These are phyloP conservation scores for Friedmanniomyces simplex DNA, from an alignment of 495 filamentous ascomycete species.

Conservation along the genomic window DNA sequence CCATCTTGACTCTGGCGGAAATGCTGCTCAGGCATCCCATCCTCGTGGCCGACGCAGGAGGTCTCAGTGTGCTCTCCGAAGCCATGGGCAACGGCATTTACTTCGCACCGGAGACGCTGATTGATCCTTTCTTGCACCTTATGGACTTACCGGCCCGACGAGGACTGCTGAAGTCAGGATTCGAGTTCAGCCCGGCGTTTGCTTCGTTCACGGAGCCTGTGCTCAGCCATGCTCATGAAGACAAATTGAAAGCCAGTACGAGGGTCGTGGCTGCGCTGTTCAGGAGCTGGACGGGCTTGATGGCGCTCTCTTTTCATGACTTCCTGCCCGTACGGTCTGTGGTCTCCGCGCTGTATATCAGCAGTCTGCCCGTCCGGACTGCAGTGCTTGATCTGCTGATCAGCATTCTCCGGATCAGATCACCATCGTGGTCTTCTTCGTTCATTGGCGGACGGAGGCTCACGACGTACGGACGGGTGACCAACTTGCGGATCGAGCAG, in stretches of 20 bases:
- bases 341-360: slow-evolving; percentile 65
- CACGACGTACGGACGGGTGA: slow-evolving; percentile 84
- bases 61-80: slow-evolving; percentile 70
- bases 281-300: slow-evolving; percentile 85
- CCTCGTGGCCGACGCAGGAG: slow-evolving; percentile 67
- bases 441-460: slow-evolving; percentile 86
- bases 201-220: slow-evolving; percentile 82
- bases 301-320: slow-evolving; percentile 74
- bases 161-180: slow-evolving; percentile 68
- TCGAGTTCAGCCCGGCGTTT: slow-evolving; percentile 40
- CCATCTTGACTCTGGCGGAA: slow-evolving; percentile 83
- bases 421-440: slow-evolving; percentile 90
- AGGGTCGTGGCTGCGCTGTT: slow-evolving; percentile 79
- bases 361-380: slow-evolving; percentile 51
- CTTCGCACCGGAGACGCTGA: slow-evolving; percentile 77
- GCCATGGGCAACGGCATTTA: slow-evolving; percentile 84
- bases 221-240: slow-evolving; percentile 54
- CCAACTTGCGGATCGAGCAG: slow-evolving; percentile 63
- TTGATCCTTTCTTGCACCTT: slow-evolving; percentile 74
- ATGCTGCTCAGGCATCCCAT: slow-evolving; percentile 76
- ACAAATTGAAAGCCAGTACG: slow-evolving; percentile 70
- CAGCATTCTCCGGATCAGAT: slow-evolving; percentile 84
- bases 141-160: slow-evolving; percentile 74
- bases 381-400: slow-evolving; percentile 75
- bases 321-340: slow-evolving; percentile 75